phyloP scores from a whole-genome alignment of 192 early-diverging fungal species.

The Linnemannia elongata region DNA sequence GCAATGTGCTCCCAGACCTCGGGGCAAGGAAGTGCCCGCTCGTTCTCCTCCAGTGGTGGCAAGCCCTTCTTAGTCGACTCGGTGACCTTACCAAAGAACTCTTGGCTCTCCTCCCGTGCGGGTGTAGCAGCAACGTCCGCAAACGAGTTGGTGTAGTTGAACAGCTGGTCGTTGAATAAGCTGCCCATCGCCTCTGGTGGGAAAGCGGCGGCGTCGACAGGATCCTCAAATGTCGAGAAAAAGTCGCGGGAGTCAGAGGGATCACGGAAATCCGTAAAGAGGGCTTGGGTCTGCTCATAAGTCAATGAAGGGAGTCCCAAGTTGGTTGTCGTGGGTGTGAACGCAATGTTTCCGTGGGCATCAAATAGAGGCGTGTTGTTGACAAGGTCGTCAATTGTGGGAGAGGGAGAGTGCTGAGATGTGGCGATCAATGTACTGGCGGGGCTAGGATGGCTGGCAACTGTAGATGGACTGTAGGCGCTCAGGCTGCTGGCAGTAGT shows the following conservation, averaged over 20 bases:
- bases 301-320: conserved; percentile 29
- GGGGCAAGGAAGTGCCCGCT: conserved; percentile 56
- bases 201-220: conserved; percentile 9
- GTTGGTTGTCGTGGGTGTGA: conserved; percentile 2
- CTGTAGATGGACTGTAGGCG: neutral
- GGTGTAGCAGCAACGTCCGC: conserved; percentile 21
- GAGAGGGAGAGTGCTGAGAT: conserved; percentile 31
- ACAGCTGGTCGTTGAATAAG: conserved; percentile 40
- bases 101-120: conserved; percentile 2
- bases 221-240: conserved; percentile 35
- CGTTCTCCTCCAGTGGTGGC: conserved; percentile 32
- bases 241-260: conserved; percentile 35
- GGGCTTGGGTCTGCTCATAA: conserved; percentile 41
- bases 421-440: conserved; percentile 20
- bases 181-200: conserved; percentile 13
- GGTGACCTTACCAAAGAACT: conserved; percentile 5
- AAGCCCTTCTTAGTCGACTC: neutral
- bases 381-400: conserved; percentile 37
- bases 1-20: conserved; percentile 70
- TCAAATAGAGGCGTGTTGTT: conserved; percentile 40
- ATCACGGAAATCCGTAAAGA: conserved; percentile 55
- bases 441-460: conserved; percentile 17
- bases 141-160: conserved; percentile 35
- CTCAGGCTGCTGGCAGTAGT: neutral
- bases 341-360: conserved; percentile 1